Evolutionary conservation across 148 eudicot species (phyloP), one percentile per base, ranked within the genome.

Genomic region (Rhododendron mucronatum): DNA sequence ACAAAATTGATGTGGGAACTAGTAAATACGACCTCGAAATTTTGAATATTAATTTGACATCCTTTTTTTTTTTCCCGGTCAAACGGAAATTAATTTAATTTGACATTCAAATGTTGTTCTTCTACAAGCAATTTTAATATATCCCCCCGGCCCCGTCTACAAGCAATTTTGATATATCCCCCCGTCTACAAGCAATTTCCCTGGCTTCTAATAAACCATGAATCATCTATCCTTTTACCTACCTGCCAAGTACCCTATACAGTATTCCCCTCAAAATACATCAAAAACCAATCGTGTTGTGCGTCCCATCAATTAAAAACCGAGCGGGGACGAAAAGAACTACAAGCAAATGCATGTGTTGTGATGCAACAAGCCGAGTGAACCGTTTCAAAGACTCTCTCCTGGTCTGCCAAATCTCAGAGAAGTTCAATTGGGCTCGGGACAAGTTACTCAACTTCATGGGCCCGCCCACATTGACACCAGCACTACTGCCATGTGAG

Each of bases 321-420:
- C 93, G 85, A 4, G 95, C 98, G 73, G 98, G 98, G 82, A 93
- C 84, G 86, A 94, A 84, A 26, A 96, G 86, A 65, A 95, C 90
- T 79, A 95, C 91, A 30, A 95, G 88, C 92, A 94, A 86, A 89
- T 95, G 98, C 96, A 95, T 91, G 82, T 93, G 96, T 82, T 93
- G 96, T 10, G 98, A 97, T 23, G 98, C 95, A 39, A 94, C 91
- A 7, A 95, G 89, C 84, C 93, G 89, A 47, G 93, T 93, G 63
- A 95, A 94, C 77, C 98, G 87, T 80, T 92, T 95, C 86, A 93
- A 84, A 0, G 98, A 93, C 86, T 93, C 95, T 50, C 84, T 89
- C 14, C 99, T 93, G 1, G 75, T 91, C 61, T 89, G 91, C 12
- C 94, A 83, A 4, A 92, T 84, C 7, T 95, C 95, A 0, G 93